phyloP scores from a whole-genome alignment of 1,284 basidiomycete species.

The Erythrobasidium hasegawianum region DNA sequence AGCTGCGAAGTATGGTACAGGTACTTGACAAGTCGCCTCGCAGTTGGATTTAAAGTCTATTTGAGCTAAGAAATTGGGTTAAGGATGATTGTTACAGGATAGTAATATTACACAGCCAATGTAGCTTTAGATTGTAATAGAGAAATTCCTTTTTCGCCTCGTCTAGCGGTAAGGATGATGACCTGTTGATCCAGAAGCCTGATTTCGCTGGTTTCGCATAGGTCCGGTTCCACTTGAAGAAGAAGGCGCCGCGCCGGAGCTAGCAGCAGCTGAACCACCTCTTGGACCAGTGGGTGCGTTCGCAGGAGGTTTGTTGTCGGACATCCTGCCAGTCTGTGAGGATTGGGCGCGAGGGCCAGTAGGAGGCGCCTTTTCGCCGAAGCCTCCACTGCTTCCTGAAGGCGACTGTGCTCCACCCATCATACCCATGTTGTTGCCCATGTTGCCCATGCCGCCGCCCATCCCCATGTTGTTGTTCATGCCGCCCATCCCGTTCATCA shows the following conservation, averaged over 20 bases:
- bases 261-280: background rate
- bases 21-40: background rate
- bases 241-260: background rate
- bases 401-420: conserved; percentile 10
- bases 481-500: conserved; percentile 26
- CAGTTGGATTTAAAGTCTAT: too few species aligned
- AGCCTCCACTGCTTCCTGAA: background rate
- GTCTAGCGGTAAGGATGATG: conserved; percentile 23
- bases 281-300: conserved; percentile 29
- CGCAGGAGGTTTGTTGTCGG: conserved; percentile 23
- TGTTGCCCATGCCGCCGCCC: conserved; percentile 30
- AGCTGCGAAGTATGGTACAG: conserved; percentile 26
- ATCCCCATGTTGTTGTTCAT: background rate
- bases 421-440: conserved; percentile 14
- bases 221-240: background rate
- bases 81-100: background rate
- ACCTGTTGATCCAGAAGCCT: background rate
- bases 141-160: background rate
- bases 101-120: background rate
- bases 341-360: conserved; percentile 25
- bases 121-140: background rate
- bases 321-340: background rate
- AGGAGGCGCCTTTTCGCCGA: background rate
- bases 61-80: too few species aligned
- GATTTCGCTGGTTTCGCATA: background rate